A percentile compares a stretch with the other conserved stretches of the same genome.
phyloP scores from a whole-genome alignment of 1,139 yeast genomes.

The Kodamaea ohmeri region DNA sequence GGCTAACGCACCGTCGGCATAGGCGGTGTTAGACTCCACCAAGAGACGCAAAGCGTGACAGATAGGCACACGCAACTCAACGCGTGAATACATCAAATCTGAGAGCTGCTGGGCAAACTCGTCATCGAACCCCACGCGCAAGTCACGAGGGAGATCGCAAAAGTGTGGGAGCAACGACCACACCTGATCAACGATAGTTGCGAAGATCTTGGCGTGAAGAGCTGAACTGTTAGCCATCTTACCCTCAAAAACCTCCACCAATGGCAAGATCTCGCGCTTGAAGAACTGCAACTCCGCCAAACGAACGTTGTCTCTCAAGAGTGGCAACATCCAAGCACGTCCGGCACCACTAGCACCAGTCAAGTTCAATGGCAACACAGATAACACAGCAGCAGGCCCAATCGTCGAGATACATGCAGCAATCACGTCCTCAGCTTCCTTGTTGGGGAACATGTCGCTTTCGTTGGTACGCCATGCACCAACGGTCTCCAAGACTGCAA shows the following conservation, averaged over 20 bases:
- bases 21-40: slow-evolving; percentile 73
- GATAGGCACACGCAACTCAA: slow-evolving; percentile 70
- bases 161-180: slow-evolving; percentile 92
- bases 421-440: slow-evolving; percentile 77
- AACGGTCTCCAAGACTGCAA: slow-evolving; percentile 63
- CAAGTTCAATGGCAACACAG: slow-evolving; percentile 75
- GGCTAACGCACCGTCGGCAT: slow-evolving; percentile 56
- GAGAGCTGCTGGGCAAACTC: slow-evolving; percentile 75
- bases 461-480: slow-evolving; percentile 88
- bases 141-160: slow-evolving; percentile 82
- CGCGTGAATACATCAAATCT: slow-evolving; percentile 70
- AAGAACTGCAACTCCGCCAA: slow-evolving; percentile 68
- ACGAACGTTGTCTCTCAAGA: slow-evolving; percentile 81
- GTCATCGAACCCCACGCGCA: slow-evolving; percentile 61
- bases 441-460: slow-evolving; percentile 65
- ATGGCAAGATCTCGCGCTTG: slow-evolving; percentile 62
- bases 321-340: slow-evolving; percentile 94
- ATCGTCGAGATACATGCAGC: slow-evolving; percentile 73
- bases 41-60: slow-evolving; percentile 78
- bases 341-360: slow-evolving; percentile 47
- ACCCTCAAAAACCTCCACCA: slow-evolving; percentile 55
- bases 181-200: slow-evolving; percentile 82
- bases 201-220: slow-evolving; percentile 69
- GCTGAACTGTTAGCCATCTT: slow-evolving; percentile 50
- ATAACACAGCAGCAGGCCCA: slow-evolving; percentile 83